Conservation (phyloP, 73 alveolate species). For the Diophrys appendiculata region DNA sequence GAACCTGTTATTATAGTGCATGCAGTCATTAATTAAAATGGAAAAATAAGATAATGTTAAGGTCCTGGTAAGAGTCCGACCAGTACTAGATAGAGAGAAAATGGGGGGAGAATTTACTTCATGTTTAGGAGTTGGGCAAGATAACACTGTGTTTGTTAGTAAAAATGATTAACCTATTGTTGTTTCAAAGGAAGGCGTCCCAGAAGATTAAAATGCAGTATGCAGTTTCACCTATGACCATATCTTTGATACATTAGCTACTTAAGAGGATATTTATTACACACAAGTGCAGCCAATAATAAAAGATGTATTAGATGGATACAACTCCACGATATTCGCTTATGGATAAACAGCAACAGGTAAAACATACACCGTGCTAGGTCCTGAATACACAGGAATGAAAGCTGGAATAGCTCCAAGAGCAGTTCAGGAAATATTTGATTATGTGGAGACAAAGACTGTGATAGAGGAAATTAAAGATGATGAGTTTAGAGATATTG, state of each 20-base stretch:
- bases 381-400: conserved; percentile 20
- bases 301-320: conserved; percentile 68
- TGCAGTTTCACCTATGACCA: conserved; percentile 46
- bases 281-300: conserved; percentile 57
- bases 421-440: neutral
- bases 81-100: neutral
- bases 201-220: neutral
- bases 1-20: too few relatives aligned
- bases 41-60: neutral
- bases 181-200: neutral
- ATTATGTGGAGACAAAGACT: neutral
- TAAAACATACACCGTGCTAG: conserved; percentile 91
- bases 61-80: neutral
- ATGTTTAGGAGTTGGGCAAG: neutral
- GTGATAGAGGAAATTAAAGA: neutral
- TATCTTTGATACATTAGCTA: conserved; percentile 58
- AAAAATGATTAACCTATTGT: neutral
- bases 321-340: conserved; percentile 93
- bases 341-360: conserved; percentile 97
- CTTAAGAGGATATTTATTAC: conserved; percentile 68
- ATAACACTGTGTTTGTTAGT: neutral
- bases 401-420: conserved; percentile 4
- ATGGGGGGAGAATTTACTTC: neutral
- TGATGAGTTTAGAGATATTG: neutral
- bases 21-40: neutral